Base-by-base conservation (phyloP, 805 yeast species). In the Wickerhamomyces chambardii region DNA sequence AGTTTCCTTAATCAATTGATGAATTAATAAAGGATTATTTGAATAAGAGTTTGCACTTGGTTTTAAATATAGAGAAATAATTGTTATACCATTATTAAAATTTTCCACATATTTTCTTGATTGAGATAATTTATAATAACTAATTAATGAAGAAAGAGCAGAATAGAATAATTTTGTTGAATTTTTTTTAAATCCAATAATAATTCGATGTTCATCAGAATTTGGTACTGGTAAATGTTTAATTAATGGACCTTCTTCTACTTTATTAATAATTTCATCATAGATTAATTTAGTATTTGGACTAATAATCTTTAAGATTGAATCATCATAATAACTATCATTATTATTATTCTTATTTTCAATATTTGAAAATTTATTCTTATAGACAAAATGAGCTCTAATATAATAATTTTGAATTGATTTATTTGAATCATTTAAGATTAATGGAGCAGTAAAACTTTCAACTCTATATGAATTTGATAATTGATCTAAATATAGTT, bases 41-140 rank as follows among this genome's bases (percentile, higher is more conserved):
- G 71, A 78, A 25, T 73, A 64, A 17, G 64, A n/a, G n/a, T n/a
- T n/a, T n/a, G n/a, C n/a, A n/a, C n/a, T 56, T 38, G 84, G 81
- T 32, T 74, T 74, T 51, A 90, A 71, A 60, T 92, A 92, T 68
- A 87, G 73, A 28, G 97, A 87, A 50, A 87, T 75, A 35, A 90
- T 72, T 17, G 95, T 80, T 43, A 80, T 73, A 35, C 95, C 95
- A 54, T 89, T 86, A 45, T 89, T 69, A 56, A 90, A 92, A 56
- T 89, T 92, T 59, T 90, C 98, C 39, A 92, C 87, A 55, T 89
- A 92, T 63, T 87, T 87, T 58, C 96, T 76, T 34, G 92, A 78
- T 40, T 89, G 77, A 31, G 75, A 73, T 47, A 92, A 71, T 43
- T 86, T 83, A 62, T 90, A 90, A 67, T 86, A 92, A 56, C 82